Percentiles rank a stretch among this genome's conserved stretches.
Conservation (phyloP, 2,329 filamentous ascomycete genomes). For the Pleoardoris graminearum region DNA sequence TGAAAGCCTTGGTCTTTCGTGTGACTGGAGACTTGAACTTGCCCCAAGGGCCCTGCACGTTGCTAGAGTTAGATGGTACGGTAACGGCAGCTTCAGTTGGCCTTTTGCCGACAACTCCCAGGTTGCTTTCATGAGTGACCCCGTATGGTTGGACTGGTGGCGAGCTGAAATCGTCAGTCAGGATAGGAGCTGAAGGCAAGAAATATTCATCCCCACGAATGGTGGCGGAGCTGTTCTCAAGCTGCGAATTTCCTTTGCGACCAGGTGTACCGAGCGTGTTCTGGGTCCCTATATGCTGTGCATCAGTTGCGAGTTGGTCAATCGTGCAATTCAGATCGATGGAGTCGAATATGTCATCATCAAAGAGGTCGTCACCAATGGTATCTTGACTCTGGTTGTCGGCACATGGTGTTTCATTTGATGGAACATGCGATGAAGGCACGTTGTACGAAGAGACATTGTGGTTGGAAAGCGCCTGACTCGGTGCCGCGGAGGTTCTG, state of each 20-base stretch:
- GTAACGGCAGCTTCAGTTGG: background rate
- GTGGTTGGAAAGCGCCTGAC: background rate
- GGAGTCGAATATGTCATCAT: slow-evolving; percentile 14
- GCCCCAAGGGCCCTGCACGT: slow-evolving; percentile 5
- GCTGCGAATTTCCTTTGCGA: background rate
- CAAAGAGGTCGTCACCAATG: slow-evolving; percentile 16
- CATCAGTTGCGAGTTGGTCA: background rate
- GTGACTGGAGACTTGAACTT: slow-evolving; percentile 34
- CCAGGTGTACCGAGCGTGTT: too few species aligned
- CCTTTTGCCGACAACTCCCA: background rate
- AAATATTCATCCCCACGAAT: background rate
- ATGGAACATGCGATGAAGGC: background rate
- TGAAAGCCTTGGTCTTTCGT: slow-evolving; percentile 18
- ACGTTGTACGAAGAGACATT: background rate
- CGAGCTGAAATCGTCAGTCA: slow-evolving; percentile 6
- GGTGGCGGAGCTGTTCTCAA: background rate
- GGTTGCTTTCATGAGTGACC: background rate
- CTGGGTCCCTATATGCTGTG: background rate
- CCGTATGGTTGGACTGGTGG: background rate
- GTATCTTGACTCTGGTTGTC: background rate
- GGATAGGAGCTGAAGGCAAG: background rate
- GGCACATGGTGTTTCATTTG: background rate
- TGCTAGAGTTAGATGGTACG: background rate
- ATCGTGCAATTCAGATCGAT: slow-evolving; percentile 10
- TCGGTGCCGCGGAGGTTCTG: background rate